phyloP scores from a whole-genome alignment of 345 rosid genomes.

The Melaleuca quinquenervia region DNA sequence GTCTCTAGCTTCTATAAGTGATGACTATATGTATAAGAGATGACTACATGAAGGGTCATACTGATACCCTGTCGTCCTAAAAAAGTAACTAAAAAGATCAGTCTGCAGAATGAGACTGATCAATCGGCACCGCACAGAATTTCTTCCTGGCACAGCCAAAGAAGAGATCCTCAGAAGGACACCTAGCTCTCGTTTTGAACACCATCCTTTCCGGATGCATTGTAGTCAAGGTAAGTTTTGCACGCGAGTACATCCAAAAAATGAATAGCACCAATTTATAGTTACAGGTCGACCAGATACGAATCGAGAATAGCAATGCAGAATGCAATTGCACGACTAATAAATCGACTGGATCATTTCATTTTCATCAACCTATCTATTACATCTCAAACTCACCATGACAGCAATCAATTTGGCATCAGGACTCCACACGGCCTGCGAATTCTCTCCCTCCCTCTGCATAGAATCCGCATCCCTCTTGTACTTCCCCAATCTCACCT shows the following conservation, averaged over 20 bases:
- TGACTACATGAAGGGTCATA: neutral
- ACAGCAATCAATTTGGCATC: slow-evolving; percentile 76
- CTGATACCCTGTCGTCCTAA: neutral
- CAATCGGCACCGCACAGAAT: neutral
- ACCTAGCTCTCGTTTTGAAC: neutral
- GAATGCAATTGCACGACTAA: neutral
- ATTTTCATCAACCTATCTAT: neutral
- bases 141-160: neutral
- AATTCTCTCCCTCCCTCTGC: slow-evolving; percentile 75
- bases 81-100: neutral
- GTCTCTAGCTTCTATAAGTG: neutral
- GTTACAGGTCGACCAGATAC: neutral
- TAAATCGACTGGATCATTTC: neutral
- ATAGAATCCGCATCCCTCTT: slow-evolving; percentile 68
- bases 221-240: neutral
- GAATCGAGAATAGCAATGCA: neutral
- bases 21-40: neutral
- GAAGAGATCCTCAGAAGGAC: neutral
- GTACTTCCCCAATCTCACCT: slow-evolving; percentile 84
- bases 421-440: slow-evolving; percentile 87
- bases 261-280: neutral
- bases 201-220: neutral
- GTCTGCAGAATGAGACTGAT: neutral
- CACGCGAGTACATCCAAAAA: neutral
- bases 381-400: slow-evolving; percentile 46